A percentile compares a stretch with the other conserved stretches of the same genome.
phyloP scores from a whole-genome alignment of 768 basidiomycete species.

The Kwoniella sp. region DNA sequence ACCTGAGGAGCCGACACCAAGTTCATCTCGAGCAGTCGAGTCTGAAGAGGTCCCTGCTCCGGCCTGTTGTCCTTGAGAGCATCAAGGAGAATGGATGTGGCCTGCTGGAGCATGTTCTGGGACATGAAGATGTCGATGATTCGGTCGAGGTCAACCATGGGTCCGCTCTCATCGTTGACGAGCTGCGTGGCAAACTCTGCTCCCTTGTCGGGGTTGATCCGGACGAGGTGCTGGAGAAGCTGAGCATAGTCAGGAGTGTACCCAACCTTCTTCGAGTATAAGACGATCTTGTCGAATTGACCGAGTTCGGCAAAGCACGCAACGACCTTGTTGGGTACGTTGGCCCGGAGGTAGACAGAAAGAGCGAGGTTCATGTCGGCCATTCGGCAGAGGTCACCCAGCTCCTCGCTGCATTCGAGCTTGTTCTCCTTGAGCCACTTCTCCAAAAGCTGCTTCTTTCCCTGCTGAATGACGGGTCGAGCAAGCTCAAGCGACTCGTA shows the following conservation, averaged over 20 bases:
- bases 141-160: constrained; percentile 87
- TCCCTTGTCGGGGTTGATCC: constrained; percentile 93
- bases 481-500: constrained; percentile 92
- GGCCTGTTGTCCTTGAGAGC: constrained; percentile 97
- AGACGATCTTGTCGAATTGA: constrained; percentile 94
- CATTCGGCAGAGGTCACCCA: constrained; percentile 90
- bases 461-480: constrained; percentile 89
- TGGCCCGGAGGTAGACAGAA: constrained; percentile 94
- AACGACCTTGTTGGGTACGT: constrained; percentile 96
- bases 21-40: constrained; percentile 96
- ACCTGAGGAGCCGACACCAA: constrained; percentile 95
- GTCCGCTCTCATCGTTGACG: constrained; percentile 86
- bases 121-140: constrained; percentile 99
- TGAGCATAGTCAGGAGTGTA: constrained; percentile 88
- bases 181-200: constrained; percentile 95
- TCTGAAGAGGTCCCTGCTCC: constrained; percentile 93
- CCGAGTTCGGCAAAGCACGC: constrained; percentile 99
- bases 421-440: constrained; percentile 99
- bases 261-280: constrained; percentile 95
- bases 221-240: constrained; percentile 91
- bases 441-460: constrained; percentile 91
- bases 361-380: constrained; percentile 96
- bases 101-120: constrained; percentile 98
- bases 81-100: constrained; percentile 94
- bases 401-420: constrained; percentile 97